These are phyloP conservation scores for Tolypocladium ophioglossoides DNA, from an alignment of 2,329 filamentous ascomycete genomes.

Conservation along the genomic window DNA sequence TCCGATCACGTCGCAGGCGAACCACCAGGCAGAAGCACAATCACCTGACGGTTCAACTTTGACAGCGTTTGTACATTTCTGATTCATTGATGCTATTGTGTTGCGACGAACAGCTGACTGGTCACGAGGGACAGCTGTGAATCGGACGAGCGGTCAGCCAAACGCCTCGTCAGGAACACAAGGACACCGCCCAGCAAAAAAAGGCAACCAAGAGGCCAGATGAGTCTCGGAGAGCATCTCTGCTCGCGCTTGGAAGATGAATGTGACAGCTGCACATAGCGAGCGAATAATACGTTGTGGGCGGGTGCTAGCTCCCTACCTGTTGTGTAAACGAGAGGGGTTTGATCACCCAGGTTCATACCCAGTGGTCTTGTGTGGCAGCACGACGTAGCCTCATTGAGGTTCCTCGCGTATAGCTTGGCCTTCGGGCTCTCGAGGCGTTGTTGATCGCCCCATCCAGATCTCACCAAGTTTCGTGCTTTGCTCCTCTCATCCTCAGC, in stretches of 20 bases:
- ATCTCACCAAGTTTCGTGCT: constrained; percentile 55
- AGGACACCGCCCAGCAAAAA: neutral
- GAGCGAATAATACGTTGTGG: neutral
- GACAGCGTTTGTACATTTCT: neutral
- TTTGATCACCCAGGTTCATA: neutral
- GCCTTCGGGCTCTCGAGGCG: neutral
- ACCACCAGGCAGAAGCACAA: neutral
- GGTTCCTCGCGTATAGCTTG: neutral
- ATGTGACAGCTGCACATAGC: neutral
- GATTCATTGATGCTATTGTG: neutral
- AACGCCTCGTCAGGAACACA: neutral
- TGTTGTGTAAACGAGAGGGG: neutral
- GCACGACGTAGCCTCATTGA: neutral
- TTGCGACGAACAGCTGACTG: neutral
- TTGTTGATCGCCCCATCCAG: too few relatives aligned
- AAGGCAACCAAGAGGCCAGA: neutral
- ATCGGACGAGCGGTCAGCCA: neutral
- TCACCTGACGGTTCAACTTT: neutral
- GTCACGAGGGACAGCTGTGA: neutral
- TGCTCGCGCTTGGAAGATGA: neutral
- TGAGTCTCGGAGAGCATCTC: too few relatives aligned
- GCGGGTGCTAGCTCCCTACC: neutral
- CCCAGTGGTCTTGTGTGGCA: neutral
- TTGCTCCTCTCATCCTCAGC: constrained; percentile 62
- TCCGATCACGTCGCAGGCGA: neutral